Base-by-base conservation (phyloP, 371 early-diverging fungal genomes). In the Blastocladiella emersonii region DNA sequence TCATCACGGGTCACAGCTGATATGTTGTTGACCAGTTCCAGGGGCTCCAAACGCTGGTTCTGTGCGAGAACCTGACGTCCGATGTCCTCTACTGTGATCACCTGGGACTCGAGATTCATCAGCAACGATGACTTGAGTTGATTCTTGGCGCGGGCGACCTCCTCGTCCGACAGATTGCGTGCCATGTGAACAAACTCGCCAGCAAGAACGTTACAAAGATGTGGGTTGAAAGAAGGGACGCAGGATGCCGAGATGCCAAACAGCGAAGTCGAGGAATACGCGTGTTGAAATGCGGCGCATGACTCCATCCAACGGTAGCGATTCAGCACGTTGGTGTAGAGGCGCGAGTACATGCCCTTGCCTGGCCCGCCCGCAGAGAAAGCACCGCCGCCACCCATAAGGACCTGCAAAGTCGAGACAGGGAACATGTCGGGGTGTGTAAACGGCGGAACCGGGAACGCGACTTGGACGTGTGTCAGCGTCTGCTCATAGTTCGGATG, bases 281-380 rank as follows among this genome's bases (percentile, higher is more conserved):
- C 84, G 68, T 90, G 90, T 69, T 89, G 89, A 76, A 94, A 89
- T 37, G 88, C 85, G 71, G 87, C 79, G 74, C 95, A 95, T 8
- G 86, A 88, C 67, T 98, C 95, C 23, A 95, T 86, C 93, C 93
- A 95, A 63, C 82, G 81, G 71, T 91, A 85, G 66, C 90, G 90
- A 72, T 95, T 95, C 63, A 98, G 78, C 3, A 98, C 94, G 48
- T 91, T 84, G 8, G 91, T 92, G 71, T 92, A 98, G 43, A 98
- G 78, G 23, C 96, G 86, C 23, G 95, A 93, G 78, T 95, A 94
- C 93, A 98, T 95, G 64, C 98, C 98, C 74, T 98, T 95, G 32
- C 98, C 98, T 0, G 98, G 98, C 1, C 98, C 98, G 66, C 98
- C 98, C 0, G 98, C 98, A 19, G 92, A 91, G 74, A 98, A 98